Evolutionary conservation across 306 rosid genomes (phyloP).

Genomic region (Pterocarpus santalinus): DNA sequence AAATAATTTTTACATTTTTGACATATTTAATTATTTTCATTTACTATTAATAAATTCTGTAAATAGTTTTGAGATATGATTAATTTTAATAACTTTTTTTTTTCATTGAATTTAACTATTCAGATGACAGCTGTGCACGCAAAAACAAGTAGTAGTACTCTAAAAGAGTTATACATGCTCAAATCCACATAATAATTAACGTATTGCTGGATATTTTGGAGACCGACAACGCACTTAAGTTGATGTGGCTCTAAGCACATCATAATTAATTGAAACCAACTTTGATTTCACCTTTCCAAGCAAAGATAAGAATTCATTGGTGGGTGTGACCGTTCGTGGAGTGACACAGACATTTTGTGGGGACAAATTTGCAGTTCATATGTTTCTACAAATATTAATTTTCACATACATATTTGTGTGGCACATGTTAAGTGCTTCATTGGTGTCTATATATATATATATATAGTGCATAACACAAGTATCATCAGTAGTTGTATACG

Average conservation of each 20-base stretch:
- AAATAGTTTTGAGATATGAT: no score
- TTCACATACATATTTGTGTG: slow-evolving; percentile 36
- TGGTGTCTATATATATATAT: slow-evolving; percentile 33
- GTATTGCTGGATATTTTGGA: slow-evolving; percentile 32
- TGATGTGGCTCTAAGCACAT: slow-evolving; percentile 47
- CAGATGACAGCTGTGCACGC: no score
- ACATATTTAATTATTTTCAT: no score
- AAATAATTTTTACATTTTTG: no score
- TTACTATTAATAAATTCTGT: no score
- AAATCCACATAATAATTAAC: slow-evolving; percentile 21
- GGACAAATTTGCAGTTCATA: slow-evolving; percentile 50
- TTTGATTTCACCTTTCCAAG: slow-evolving; percentile 46
- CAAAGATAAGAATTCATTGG: slow-evolving; percentile 60
- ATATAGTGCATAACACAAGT: slow-evolving; percentile 30
- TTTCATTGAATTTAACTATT: no score
- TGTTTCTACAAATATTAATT: slow-evolving; percentile 29
- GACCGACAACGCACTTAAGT: slow-evolving; percentile 50
- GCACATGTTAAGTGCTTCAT: slow-evolving; percentile 38
- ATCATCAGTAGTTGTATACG: slow-evolving; percentile 23
- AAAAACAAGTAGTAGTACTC: no score
- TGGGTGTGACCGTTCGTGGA: slow-evolving; percentile 51
- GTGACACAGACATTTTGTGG: slow-evolving; percentile 54
- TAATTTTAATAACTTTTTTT: no score
- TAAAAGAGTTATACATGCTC: neutral
- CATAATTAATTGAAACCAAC: slow-evolving; percentile 48